phyloP scores from a whole-genome alignment of 768 basidiomycete genomes.

The Punctularia strigosozonata region DNA sequence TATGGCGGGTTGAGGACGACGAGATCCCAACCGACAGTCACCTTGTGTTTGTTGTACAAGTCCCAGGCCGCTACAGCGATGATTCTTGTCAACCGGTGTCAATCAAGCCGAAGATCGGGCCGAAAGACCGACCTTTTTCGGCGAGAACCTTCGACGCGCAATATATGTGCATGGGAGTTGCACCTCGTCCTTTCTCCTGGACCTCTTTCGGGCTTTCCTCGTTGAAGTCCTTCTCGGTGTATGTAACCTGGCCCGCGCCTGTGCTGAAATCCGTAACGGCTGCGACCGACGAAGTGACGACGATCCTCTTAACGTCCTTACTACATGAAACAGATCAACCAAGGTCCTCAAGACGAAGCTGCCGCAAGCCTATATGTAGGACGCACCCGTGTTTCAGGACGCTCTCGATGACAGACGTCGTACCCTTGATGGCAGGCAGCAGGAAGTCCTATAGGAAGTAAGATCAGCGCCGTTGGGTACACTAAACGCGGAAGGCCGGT shows the following conservation, averaged over 20 bases:
- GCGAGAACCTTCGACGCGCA: constrained; percentile 22
- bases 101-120: background rate
- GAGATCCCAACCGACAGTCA: constrained; percentile 25
- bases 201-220: constrained; percentile 13
- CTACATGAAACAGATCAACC: constrained; percentile 11
- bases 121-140: constrained; percentile 20
- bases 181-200: constrained; percentile 18
- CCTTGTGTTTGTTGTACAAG: constrained; percentile 23
- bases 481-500: constrained; percentile 4
- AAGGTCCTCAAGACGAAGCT: background rate
- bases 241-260: background rate
- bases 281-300: constrained; percentile 30
- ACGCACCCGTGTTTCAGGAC: constrained; percentile 20
- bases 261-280: constrained; percentile 9
- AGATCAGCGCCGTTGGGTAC: constrained; percentile 1
- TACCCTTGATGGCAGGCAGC: constrained; percentile 28
- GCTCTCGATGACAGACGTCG: constrained; percentile 20
- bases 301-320: constrained; percentile 25
- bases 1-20: constrained; percentile 27
- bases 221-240: constrained; percentile 21
- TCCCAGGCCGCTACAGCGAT: constrained; percentile 9
- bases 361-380: background rate
- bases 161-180: constrained; percentile 13
- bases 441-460: constrained; percentile 23
- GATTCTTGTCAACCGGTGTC: too few relatives aligned